Evolutionary conservation across 805 yeast species (phyloP), one percentile per base, ranked within the genome.

Genomic region (Blastobotrys americana): DNA sequence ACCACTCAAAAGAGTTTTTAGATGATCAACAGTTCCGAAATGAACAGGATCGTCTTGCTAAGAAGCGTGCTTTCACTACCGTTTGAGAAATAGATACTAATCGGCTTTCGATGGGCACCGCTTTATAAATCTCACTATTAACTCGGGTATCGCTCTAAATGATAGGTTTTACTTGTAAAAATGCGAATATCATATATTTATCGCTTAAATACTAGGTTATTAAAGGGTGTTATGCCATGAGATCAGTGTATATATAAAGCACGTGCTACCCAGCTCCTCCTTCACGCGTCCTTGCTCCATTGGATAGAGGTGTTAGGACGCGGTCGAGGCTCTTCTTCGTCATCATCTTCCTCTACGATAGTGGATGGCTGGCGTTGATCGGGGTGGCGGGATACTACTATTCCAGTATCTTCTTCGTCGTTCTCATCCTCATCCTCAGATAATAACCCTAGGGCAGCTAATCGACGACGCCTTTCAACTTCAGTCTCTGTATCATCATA

Each of bases 1-100:
- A 71, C 36, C 97, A 90, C 59, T 79, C 74, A 53, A 71, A 75
- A 27, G 87, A 82, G 58, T 88, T 79, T 57, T 72, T 77, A 39
- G 96, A 85, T 55, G 84, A 77, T 40, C 69, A 68, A 22, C 82
- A 79, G 51, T 80, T 76, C 48, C 64, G 64, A 44, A 68, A 67
- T 44, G 69, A 72, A 47, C 77, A 74, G 21, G 82, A 76, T 33
- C 73, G 74, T 52, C 65, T 64, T 27, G 73, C 82, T 1, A 73
- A 76, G 58, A 89, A 89, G 73, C 78, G 97, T 61, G 79, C 76
- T 0, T 89, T 77, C 28, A 49, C 56, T 9, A 49, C 51, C 33
- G 51, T 50, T 4, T 39, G 37, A 37, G n/a, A n/a, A n/a, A n/a
- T n/a, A n/a, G n/a, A n/a, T n/a, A n/a, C n/a, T n/a, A n/a, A n/a